Percentiles rank a stretch among this genome's conserved stretches.
These are phyloP conservation scores for Venturia nashicola DNA, from an alignment of 2,329 filamentous ascomycete genomes.

Conservation along the genomic window DNA sequence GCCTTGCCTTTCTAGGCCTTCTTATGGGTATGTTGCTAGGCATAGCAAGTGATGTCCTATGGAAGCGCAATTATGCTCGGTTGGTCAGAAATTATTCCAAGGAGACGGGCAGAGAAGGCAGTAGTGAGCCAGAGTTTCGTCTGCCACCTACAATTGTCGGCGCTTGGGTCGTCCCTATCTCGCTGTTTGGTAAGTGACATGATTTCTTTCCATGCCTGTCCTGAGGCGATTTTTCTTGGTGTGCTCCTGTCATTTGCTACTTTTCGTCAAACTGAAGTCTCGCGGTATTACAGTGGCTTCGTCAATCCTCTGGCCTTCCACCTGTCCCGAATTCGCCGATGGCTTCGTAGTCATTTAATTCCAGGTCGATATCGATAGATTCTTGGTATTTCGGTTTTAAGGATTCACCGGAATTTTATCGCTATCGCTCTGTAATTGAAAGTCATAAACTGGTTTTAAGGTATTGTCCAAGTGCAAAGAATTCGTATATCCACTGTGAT, in stretches of 20 bases:
- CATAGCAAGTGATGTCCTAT: conserved; percentile 5
- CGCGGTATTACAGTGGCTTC: conserved; percentile 10
- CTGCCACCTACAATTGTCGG: conserved; percentile 57
- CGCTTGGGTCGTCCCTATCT: conserved; percentile 64
- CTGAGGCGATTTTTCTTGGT: neutral
- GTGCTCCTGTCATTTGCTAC: neutral
- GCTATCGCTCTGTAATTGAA: too few relatives aligned
- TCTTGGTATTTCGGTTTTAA: too few relatives aligned
- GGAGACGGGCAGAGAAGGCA: conserved; percentile 22
- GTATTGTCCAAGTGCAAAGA: too few relatives aligned
- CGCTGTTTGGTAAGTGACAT: conserved; percentile 56
- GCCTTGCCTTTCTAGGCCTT: conserved; percentile 47
- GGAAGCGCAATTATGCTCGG: conserved; percentile 6
- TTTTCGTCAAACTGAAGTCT: neutral
- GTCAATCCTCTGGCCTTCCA: too few relatives aligned
- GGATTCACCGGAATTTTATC: too few relatives aligned
- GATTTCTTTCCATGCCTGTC: neutral
- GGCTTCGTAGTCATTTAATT: too few relatives aligned
- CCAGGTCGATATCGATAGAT: too few relatives aligned
- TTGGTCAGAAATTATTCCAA: conserved; percentile 6
- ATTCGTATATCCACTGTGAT: too few relatives aligned
- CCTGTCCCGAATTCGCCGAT: too few relatives aligned
- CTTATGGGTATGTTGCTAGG: conserved; percentile 10
- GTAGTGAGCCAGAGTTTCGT: conserved; percentile 75
- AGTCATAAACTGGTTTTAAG: too few relatives aligned